Conservation (phyloP, 2,329 filamentous ascomycete genomes). For the Leptographium radiaticola region DNA sequence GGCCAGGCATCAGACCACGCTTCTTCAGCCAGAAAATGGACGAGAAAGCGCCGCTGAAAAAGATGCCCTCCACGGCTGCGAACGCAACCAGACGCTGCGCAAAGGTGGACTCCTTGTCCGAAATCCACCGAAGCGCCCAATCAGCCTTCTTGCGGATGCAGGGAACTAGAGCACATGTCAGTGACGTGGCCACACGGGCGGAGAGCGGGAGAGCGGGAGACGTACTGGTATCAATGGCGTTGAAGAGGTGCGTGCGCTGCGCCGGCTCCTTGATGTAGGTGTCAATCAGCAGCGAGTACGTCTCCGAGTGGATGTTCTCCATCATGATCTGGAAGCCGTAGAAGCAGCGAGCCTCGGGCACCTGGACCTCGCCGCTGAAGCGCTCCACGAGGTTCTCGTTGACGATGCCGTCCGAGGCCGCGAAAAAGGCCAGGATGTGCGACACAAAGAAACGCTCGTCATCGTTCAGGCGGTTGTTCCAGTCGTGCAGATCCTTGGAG, state of each 20-base stretch:
- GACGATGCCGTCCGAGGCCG: conserved; percentile 96
- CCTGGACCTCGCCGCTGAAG: conserved; percentile 92
- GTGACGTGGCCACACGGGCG: conserved; percentile 4
- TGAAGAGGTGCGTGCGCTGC: conserved; percentile 90
- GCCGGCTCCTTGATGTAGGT: conserved; percentile 98
- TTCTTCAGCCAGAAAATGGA: conserved; percentile 99
- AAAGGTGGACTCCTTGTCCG: conserved; percentile 86
- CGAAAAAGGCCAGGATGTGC: conserved; percentile 97
- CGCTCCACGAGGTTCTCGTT: conserved; percentile 98
- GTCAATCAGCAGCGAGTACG: conserved; percentile 96
- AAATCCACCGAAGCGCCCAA: conserved; percentile 93
- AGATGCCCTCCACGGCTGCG: conserved; percentile 96
- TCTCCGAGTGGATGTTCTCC: conserved; percentile 99
- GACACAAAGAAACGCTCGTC: conserved; percentile 98
- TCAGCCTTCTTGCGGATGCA: conserved; percentile 98
- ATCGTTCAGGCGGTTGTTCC: conserved; percentile 94
- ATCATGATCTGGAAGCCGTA: conserved; percentile 99
- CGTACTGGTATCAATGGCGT: conserved; percentile 94
- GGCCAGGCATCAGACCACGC: conserved; percentile 94
- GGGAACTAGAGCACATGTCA: conserved; percentile 48
- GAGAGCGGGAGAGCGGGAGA: conserved; percentile 22
- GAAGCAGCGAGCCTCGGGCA: conserved; percentile 97
- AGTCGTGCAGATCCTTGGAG: conserved; percentile 97
- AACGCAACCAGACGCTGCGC: conserved; percentile 93
- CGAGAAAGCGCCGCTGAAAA: conserved; percentile 97